Percentiles rank a stretch among this genome's conserved stretches.
These are phyloP conservation scores for Solanum habrochaites DNA, from an alignment of 257 asterid genomes.

Conservation along the genomic window DNA sequence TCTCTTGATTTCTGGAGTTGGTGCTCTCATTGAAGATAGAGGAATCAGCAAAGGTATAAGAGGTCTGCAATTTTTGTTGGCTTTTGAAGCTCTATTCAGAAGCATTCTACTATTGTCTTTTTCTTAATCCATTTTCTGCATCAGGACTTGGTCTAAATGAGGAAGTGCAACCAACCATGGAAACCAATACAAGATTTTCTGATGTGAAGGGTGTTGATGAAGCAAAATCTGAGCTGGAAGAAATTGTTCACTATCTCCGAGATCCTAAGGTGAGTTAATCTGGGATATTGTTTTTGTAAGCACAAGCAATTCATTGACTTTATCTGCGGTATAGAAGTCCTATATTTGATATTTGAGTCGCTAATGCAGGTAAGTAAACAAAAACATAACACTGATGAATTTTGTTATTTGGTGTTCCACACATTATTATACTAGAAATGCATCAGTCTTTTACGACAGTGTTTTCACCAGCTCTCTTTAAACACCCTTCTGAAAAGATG, in stretches of 20 bases:
- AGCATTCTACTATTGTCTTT: neutral
- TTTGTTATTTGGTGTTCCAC: neutral
- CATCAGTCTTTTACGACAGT: neutral
- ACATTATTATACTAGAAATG: neutral
- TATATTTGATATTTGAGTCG: neutral
- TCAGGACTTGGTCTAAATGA: conserved; percentile 84
- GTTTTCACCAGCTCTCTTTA: neutral
- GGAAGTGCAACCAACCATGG: conserved; percentile 82
- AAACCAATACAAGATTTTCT: conserved; percentile 70
- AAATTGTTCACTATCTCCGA: conserved; percentile 94
- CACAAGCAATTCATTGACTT: neutral
- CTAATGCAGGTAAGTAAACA: neutral
- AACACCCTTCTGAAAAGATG: neutral
- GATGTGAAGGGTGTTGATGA: conserved; percentile 98
- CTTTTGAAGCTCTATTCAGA: neutral
- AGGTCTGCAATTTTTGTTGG: neutral
- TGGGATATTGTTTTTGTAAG: neutral
- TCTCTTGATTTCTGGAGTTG: conserved; percentile 69
- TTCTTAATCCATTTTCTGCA: neutral
- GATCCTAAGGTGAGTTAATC: conserved; percentile 70
- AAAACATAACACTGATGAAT: neutral
- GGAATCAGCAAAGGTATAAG: conserved; percentile 79
- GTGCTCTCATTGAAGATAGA: conserved; percentile 84
- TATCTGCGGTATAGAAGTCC: neutral
- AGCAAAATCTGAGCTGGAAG: conserved; percentile 91